Evolutionary conservation across 371 early-diverging fungal genomes (phyloP).

Genomic region (Rhizopus arrhizus): DNA sequence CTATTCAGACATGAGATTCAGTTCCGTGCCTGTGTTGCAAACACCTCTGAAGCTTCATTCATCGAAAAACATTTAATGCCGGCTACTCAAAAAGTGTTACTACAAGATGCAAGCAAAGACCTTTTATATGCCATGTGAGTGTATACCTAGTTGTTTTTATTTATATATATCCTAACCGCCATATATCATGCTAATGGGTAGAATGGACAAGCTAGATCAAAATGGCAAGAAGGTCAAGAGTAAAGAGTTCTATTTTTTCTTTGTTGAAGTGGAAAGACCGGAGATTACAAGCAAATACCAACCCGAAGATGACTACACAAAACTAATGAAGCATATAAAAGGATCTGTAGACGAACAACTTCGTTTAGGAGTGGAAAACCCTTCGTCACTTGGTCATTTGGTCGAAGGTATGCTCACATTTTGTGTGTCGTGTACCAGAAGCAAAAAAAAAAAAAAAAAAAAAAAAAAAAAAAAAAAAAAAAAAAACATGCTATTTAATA

Average conservation of each 20-base stretch:
- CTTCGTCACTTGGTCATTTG: constrained; percentile 19
- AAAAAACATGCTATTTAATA: constrained; percentile 7
- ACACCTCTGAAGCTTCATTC: background rate
- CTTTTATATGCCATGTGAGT: constrained; percentile 1
- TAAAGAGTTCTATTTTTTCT: constrained; percentile 3
- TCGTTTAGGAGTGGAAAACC: constrained; percentile 13
- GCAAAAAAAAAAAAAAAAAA: no score
- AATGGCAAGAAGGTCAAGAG: background rate
- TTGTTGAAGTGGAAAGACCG: constrained; percentile 13
- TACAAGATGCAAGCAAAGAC: background rate
- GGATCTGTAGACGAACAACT: constrained; percentile 17
- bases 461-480: no score
- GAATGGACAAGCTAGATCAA: background rate
- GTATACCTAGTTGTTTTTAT: constrained; percentile 7
- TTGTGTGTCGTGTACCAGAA: constrained; percentile 13
- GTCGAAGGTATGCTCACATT: constrained; percentile 25
- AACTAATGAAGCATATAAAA: constrained; percentile 18
- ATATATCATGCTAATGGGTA: constrained; percentile 16
- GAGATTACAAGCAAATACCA: constrained; percentile 8
- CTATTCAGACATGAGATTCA: background rate
- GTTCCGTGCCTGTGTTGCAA: background rate
- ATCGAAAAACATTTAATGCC: constrained; percentile 1
- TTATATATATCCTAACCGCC: constrained; percentile 13
- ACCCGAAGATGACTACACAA: constrained; percentile 5
- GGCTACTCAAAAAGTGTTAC: background rate